Base-by-base conservation (phyloP, 306 rosid species). In the Casuarina equisetifolia region DNA sequence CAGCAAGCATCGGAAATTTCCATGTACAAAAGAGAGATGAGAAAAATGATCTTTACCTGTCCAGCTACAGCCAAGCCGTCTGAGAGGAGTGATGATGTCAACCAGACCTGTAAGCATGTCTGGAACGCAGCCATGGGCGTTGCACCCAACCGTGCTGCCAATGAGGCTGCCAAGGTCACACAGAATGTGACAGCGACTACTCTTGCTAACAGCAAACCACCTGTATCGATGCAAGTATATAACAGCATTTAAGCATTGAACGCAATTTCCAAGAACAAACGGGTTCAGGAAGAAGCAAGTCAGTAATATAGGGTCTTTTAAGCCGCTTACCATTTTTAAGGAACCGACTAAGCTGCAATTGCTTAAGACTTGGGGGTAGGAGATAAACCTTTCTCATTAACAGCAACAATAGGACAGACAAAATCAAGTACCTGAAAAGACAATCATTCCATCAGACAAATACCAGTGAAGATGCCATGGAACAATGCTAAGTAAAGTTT, bases 91-190 rank as follows among this genome's bases (percentile, higher is more conserved):
- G 99, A 95, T 4, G 99, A 91, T 36, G 97, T 92, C 43, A 95
- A 72, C 99, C 99, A 95, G 43, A 95, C 93, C 62, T 95, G 99
- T 4, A 92, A 84, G 84, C 97, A 91, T 45, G 93, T 90, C 79
- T 95, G 99, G 79, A 95, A 95, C 40, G 97, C 99, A 75, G 99
- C 99, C 99, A 95, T 92, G 0, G 91, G 93, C 62, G 81, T 84
- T 19, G 98, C 59, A 3, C 98, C 98, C 9, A 90, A 75, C 82
- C 97, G 83, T 57, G 99, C 95, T 0, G 99, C 97, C 79, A 92
- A 67, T 36, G 99, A 91, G 36, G 99, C 97, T 19, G 99, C 90
- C 57, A 95, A 83, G 25, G 99, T 95, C 67, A 92, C 97, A 59
- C 97, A 92, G 80, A 92, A 95, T 73, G 99, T 95, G 75, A 95